phyloP scores from a whole-genome alignment of 2,329 filamentous ascomycete genomes.

The Myriosclerotinia duriaeana region DNA sequence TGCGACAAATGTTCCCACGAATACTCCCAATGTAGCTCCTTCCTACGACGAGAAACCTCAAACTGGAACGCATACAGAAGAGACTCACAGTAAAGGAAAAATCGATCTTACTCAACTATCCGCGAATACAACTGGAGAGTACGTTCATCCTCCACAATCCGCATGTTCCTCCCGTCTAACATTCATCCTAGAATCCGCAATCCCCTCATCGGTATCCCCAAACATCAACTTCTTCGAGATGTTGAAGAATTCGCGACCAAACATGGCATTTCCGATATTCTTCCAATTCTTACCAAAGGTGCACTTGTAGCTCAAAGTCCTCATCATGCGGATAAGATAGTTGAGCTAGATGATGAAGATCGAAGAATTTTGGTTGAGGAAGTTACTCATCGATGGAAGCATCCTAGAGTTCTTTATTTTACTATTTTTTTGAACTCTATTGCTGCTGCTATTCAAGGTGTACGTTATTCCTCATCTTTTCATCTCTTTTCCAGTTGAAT shows the following conservation, averaged over 20 bases:
- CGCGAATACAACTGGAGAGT: conserved; percentile 21
- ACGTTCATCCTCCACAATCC: not conserved
- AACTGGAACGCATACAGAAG: not conserved
- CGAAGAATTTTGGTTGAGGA: conserved; percentile 63
- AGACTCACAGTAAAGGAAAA: not conserved
- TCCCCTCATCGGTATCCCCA: conserved; percentile 56
- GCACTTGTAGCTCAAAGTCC: conserved; percentile 75
- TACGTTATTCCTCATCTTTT: conserved; percentile 38
- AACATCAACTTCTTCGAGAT: conserved; percentile 50
- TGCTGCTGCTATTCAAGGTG: conserved; percentile 63
- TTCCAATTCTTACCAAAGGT: conserved; percentile 62
- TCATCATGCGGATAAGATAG: conserved; percentile 59
- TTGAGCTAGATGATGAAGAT: conserved; percentile 59
- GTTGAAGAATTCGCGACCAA: conserved; percentile 60
- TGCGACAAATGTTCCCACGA: not conserved
- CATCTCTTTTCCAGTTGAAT: conserved; percentile 24
- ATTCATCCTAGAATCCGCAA: conserved; percentile 50
- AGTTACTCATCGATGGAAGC: conserved; percentile 65
- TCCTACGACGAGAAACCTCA: not conserved
- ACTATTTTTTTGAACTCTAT: conserved; percentile 69
- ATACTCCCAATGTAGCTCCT: not conserved
- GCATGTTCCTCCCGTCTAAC: not conserved
- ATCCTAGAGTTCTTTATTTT: conserved; percentile 61
- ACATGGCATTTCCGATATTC: conserved; percentile 58
- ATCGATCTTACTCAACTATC: conserved; percentile 17